These are phyloP conservation scores for Nitzschia sp. DNA, from an alignment of 108 stramenopile species.

Conservation along the genomic window DNA sequence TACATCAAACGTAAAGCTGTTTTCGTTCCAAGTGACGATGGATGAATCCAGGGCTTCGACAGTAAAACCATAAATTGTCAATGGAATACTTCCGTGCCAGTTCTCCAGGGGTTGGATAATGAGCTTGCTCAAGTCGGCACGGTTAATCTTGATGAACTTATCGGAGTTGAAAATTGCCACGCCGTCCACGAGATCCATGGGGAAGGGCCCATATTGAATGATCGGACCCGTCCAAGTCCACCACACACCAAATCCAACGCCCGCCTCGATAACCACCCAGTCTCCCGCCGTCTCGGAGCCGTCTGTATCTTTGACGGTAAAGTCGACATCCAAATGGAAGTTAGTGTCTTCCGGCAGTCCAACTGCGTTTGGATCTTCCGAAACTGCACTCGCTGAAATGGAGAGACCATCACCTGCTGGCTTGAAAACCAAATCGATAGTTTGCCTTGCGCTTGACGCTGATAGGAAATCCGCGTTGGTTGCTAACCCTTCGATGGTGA, in stretches of 20 bases:
- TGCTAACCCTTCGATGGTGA: constrained; percentile 5
- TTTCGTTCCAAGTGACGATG: neutral
- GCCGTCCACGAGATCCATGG: neutral
- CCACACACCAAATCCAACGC: neutral
- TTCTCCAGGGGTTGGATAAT: neutral
- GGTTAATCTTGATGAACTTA: neutral
- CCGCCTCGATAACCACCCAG: constrained; percentile 8
- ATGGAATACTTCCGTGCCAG: constrained; percentile 12
- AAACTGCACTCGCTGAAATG: neutral
- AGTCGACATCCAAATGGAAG: neutral
- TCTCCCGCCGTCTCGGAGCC: constrained; percentile 11
- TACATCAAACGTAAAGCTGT: neutral
- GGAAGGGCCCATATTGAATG: neutral
- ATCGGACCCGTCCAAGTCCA: too few relatives aligned
- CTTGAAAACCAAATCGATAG: neutral
- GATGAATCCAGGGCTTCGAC: neutral
- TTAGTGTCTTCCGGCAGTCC: constrained; percentile 8
- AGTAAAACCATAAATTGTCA: constrained; percentile 1
- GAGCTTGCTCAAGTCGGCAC: neutral
- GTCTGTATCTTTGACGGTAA: neutral
- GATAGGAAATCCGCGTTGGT: neutral
- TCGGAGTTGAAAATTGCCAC: neutral
- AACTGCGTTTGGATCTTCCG: neutral
- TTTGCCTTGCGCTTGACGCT: neutral
- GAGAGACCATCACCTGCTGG: constrained; percentile 11